Conservation (phyloP, 164 flowering plant genomes). For the Magnolia kwangsiensis region DNA sequence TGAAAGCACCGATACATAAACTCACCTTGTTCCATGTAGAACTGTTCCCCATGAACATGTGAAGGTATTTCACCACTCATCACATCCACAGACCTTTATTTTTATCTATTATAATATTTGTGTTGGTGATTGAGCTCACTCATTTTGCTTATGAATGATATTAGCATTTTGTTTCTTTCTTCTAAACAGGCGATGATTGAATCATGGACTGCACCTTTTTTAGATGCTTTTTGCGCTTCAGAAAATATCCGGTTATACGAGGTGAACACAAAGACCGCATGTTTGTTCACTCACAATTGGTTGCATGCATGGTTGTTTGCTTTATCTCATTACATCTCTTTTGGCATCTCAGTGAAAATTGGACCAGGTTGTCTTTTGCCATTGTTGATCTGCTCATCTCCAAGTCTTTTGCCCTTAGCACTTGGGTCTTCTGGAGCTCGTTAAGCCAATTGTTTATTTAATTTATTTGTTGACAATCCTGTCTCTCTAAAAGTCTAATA, state of each 20-base stretch:
- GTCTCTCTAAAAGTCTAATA: too few relatives aligned
- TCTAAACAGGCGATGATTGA: slow-evolving; percentile 72
- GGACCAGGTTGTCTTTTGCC: not conserved
- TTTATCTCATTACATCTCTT: too few relatives aligned
- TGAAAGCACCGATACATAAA: too few relatives aligned
- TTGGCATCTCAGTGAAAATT: not conserved
- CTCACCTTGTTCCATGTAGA: too few relatives aligned
- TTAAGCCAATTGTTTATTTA: too few relatives aligned
- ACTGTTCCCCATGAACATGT: too few relatives aligned
- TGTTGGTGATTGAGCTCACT: not conserved
- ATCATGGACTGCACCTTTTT: slow-evolving; percentile 79
- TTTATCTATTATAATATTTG: not conserved
- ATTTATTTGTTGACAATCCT: too few relatives aligned
- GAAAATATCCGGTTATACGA: slow-evolving; percentile 57
- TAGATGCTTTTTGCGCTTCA: slow-evolving; percentile 51
- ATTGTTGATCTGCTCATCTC: not conserved
- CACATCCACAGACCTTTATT: too few relatives aligned
- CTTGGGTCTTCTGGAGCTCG: not conserved
- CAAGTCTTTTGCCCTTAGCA: not conserved
- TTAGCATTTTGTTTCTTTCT: not conserved
- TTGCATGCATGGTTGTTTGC: not conserved
- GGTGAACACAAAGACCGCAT: slow-evolving; percentile 37
- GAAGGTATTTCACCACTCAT: too few relatives aligned
- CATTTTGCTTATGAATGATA: not conserved
- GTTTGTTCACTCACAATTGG: too few relatives aligned